Percentiles rank a stretch among this genome's conserved stretches.
Conservation (phyloP, 73 alveolate species). For the Strombidium stylifer region DNA sequence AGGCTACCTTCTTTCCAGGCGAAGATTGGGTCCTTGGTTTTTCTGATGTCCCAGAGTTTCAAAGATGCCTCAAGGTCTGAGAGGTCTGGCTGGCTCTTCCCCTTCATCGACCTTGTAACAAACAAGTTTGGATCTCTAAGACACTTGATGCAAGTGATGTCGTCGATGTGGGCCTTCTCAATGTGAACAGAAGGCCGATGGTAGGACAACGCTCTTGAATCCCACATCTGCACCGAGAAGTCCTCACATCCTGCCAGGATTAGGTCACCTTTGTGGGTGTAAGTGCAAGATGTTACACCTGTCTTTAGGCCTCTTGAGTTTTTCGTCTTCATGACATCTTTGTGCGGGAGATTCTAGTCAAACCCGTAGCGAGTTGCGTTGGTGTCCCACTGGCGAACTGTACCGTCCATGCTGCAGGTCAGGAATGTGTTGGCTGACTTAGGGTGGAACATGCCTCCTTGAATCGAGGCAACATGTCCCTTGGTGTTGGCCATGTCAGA, state of each 20-base stretch:
- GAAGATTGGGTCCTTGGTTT: slow-evolving; percentile 67
- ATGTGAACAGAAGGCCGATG: slow-evolving; percentile 77
- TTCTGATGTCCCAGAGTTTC: slow-evolving; percentile 92
- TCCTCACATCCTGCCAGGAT: slow-evolving; percentile 60
- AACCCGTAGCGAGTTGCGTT: slow-evolving; percentile 82
- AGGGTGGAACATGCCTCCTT: slow-evolving; percentile 94
- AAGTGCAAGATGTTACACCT: slow-evolving; percentile 58
- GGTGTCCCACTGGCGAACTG: slow-evolving; percentile 91
- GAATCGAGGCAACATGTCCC: slow-evolving; percentile 90
- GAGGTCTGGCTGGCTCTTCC: no score
- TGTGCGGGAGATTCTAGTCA: slow-evolving; percentile 85
- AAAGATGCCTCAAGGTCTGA: no score
- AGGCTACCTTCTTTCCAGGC: slow-evolving; percentile 62
- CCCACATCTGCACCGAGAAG: slow-evolving; percentile 64
- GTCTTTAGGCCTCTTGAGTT: slow-evolving; percentile 58
- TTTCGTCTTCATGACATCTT: slow-evolving; percentile 70
- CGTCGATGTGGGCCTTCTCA: slow-evolving; percentile 82
- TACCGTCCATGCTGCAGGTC: slow-evolving; percentile 87
- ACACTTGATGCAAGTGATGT: slow-evolving; percentile 73
- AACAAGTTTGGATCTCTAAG: slow-evolving; percentile 72
- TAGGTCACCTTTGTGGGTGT: slow-evolving; percentile 20
- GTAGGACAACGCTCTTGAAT: slow-evolving; percentile 21
- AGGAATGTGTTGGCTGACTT: slow-evolving; percentile 67
- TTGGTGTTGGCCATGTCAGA: slow-evolving; percentile 88
- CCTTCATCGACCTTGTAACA: slow-evolving; percentile 82